phyloP scores from a whole-genome alignment of 345 rosid species.

The Populus tremula region DNA sequence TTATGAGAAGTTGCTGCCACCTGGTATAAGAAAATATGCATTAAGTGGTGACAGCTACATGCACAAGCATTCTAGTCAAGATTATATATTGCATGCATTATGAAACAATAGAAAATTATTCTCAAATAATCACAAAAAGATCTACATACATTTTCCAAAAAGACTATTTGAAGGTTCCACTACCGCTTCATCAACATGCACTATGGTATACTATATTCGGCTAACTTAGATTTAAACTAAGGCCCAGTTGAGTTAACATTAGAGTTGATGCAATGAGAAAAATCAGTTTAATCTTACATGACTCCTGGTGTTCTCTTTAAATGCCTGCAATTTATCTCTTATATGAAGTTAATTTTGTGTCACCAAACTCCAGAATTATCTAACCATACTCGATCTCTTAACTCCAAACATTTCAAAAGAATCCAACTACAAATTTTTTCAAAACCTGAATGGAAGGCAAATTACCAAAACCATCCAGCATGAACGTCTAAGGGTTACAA shows the following conservation, averaged over 20 bases:
- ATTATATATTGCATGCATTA: neutral
- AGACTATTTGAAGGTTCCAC: neutral
- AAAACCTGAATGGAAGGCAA: neutral
- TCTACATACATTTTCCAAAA: neutral
- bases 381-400: neutral
- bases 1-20: conserved; percentile 99
- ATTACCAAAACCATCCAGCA: neutral
- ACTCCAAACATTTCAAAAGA: neutral
- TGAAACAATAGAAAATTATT: neutral
- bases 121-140: neutral
- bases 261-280: neutral
- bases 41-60: neutral
- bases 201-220: neutral
- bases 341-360: neutral
- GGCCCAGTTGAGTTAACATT: neutral
- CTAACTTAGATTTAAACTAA: neutral
- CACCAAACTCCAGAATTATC: neutral
- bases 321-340: neutral
- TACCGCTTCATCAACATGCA: neutral
- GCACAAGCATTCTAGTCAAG: neutral
- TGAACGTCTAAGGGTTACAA: neutral
- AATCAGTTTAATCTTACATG: neutral
- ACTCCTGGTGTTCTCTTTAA: neutral
- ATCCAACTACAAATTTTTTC: neutral
- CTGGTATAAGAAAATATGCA: conserved; percentile 41